Evolutionary conservation across 2,329 filamentous ascomycete genomes (phyloP).

Genomic region (Xylariaceae sp.): DNA sequence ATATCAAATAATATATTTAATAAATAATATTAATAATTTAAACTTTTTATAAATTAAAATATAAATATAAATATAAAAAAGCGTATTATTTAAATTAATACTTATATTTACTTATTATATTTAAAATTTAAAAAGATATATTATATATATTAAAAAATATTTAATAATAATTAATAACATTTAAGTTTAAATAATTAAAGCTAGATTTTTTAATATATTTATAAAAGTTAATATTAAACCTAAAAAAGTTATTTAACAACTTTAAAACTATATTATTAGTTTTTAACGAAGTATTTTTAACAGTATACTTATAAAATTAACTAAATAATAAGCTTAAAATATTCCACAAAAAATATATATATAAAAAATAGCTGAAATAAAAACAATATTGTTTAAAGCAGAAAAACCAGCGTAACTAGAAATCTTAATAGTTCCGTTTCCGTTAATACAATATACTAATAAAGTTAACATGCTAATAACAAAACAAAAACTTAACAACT

Average conservation of each 20-base stretch:
- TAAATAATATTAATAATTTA: background rate
- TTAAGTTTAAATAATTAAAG: background rate
- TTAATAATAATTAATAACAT: background rate
- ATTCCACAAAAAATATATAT: background rate
- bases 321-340: background rate
- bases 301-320: background rate
- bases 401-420: background rate
- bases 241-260: background rate
- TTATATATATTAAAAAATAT: background rate
- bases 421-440: constrained; percentile 3
- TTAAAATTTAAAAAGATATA: background rate
- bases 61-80: background rate
- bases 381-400: background rate
- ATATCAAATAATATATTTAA: too few species aligned
- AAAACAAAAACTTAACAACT: constrained; percentile 4
- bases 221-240: background rate
- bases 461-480: background rate
- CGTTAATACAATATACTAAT: background rate
- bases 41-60: background rate
- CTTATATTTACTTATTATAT: background rate
- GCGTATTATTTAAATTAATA: background rate
- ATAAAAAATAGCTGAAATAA: background rate
- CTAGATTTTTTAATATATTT: background rate
- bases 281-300: background rate
- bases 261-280: background rate